Evolutionary conservation across 192 early-diverging fungal species (phyloP), one percentile per base, ranked within the genome.

Genomic region (Thamnidium elegans): DNA sequence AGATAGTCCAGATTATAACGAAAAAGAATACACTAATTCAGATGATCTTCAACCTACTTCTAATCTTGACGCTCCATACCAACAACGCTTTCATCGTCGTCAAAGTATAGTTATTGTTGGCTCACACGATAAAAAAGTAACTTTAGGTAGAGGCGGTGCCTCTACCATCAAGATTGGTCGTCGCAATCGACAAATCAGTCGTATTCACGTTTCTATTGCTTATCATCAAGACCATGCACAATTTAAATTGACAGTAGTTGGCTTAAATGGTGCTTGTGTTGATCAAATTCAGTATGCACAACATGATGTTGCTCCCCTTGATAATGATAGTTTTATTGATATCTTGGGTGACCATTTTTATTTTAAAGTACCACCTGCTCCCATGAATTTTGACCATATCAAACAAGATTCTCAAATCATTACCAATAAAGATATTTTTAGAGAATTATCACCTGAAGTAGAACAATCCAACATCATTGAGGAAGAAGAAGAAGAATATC

Each of bases 131-230:
- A 62, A 47, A 50, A 15, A 13, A 13, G 45, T 82, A 9, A 76
- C 73, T 43, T 62, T 83, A 3, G 81, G 81, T 13, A 69, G 81
- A 69, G 79, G 81, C 10, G 75, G 76, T 15, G 69, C 72, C 9
- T 74, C 78, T 8, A 78, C 76, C 21, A 39, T 80, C 42, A 80
- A 83, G 52, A 66, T 83, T 36, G 81, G 78, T 13, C 69, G 73
- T 21, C 55, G 79, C 20, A 83, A 83, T 63, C 69, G 76, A 30
- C 77, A 80, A 51, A 74, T 83, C 14, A 78, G 76, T n/a, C 77
- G 81, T 45, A 69, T 71, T 23, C 81, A 83, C 65, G 67, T 76
- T 2, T 71, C 79, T 20, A 68, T 83, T 45, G 56, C 74, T 26
- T 78, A 70, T 66, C 64, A 62, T 21, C 4, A 30, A 23, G 45